Evolutionary conservation across 139 green algal species (phyloP).

Genomic region (Chlorella sp.): DNA sequence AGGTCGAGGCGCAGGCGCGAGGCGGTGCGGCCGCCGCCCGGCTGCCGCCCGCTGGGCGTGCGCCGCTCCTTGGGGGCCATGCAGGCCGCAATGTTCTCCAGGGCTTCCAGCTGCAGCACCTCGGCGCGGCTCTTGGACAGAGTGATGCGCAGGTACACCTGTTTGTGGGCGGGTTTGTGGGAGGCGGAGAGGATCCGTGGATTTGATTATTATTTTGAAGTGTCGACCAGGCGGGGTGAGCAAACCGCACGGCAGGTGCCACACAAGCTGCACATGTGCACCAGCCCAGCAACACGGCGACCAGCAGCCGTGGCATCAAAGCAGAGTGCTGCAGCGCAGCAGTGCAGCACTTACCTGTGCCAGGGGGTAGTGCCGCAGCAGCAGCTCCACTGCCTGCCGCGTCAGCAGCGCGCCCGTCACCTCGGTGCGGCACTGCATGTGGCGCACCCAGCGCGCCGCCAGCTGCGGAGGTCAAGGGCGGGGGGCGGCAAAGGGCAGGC

Average conservation of each 20-base stretch:
- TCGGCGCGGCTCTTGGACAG: slow-evolving; percentile 17
- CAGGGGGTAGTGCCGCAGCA: slow-evolving; percentile 27
- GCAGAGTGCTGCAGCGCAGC: neutral
- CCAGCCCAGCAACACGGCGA: neutral
- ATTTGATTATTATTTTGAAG: neutral
- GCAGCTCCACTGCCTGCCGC: slow-evolving; percentile 13
- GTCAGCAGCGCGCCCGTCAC: slow-evolving; percentile 22
- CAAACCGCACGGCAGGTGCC: neutral
- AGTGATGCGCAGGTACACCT: slow-evolving; percentile 22
- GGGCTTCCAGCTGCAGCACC: slow-evolving; percentile 23
- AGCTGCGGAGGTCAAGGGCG: slow-evolving; percentile 4
- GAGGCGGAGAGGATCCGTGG: neutral
- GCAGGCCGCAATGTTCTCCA: slow-evolving; percentile 26
- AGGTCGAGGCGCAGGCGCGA: slow-evolving; percentile 10
- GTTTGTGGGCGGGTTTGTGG: neutral
- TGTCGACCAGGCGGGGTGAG: neutral
- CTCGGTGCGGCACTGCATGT: slow-evolving; percentile 12
- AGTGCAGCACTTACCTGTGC: slow-evolving; percentile 12
- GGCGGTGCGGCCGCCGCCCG: neutral
- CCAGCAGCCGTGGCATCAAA: too few relatives aligned
- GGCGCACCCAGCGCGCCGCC: neutral
- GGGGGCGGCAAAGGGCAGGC: neutral
- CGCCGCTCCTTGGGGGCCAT: neutral
- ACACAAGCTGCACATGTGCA: neutral
- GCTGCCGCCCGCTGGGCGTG: neutral